A percentile compares a stretch with the other conserved stretches of the same genome.
phyloP scores from a whole-genome alignment of 257 asterid species.

The Penstemon eatonii region DNA sequence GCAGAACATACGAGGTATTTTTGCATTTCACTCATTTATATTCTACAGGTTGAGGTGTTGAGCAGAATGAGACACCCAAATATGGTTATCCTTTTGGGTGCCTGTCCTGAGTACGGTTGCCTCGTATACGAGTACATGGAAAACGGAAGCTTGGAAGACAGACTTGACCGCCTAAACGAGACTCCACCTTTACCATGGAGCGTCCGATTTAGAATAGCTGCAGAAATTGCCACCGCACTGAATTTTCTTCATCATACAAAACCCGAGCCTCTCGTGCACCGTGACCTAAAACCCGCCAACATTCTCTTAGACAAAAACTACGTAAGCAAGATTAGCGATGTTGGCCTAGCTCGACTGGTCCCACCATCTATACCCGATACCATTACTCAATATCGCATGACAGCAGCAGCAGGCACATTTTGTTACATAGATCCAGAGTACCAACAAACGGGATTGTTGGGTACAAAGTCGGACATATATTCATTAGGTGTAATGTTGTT shows the following conservation, averaged over 20 bases:
- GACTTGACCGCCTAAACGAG: constrained; percentile 55
- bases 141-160: constrained; percentile 84
- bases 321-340: constrained; percentile 87
- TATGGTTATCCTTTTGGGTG: constrained; percentile 90
- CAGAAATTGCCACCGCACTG: constrained; percentile 86
- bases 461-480: constrained; percentile 81
- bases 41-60: constrained; percentile 68
- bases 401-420: constrained; percentile 97
- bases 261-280: constrained; percentile 94
- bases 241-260: constrained; percentile 78
- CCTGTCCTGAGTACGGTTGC: constrained; percentile 92
- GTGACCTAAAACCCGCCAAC: constrained; percentile 92
- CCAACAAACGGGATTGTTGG: constrained; percentile 84
- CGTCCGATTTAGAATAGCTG: constrained; percentile 72
- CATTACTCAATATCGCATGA: constrained; percentile 71
- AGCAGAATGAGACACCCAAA: constrained; percentile 87
- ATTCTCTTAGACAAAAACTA: constrained; percentile 73
- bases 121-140: constrained; percentile 91
- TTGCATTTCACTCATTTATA: no score
- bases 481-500: constrained; percentile 70
- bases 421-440: constrained; percentile 98
- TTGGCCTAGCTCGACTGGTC: constrained; percentile 79
- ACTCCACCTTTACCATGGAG: constrained; percentile 64
- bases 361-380: constrained; percentile 60
- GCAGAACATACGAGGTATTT: no score